Evolutionary conservation across 352 stramenopile genomes (phyloP), one percentile per base, ranked within the genome.

Genomic region (Phytophthora podocarpi): DNA sequence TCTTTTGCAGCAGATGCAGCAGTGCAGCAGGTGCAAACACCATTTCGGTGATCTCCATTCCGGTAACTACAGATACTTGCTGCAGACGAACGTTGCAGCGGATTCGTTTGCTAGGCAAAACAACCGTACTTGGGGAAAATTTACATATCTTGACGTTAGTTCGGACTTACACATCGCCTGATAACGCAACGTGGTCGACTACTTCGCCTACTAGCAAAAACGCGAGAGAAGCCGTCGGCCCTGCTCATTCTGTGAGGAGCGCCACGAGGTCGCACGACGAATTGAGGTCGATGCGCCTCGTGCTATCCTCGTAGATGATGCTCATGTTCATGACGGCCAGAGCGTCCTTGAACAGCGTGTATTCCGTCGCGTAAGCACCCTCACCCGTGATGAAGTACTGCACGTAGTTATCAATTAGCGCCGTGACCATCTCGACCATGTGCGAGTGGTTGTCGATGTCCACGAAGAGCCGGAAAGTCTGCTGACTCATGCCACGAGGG

Each of bases 301-400:
- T 53, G 24, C 60, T 66, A 30, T 87, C 78, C 35, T 53, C 75
- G 74, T 87, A 85, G 54, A 81, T 67, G 48, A 87, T 73, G 58
- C 72, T 84, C 65, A 85, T 80, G 59, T 85, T 85, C 41, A 85
- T 73, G 31, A 66, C 28, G 9, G 49, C 42, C 18, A 87, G 62
- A 18, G 78, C 78, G 34, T 67, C 64, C 40, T 74, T 68, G 32
- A 87, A 75, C 13, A 84, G 35, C 24, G 56, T 65, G 34, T 73
- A 64, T n/a, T 69, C 47, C 9, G 70, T 82, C 11, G 74, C 74
- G 47, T 78, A 70, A 11, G 40, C 37, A 54, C 67, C 67, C 53
- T 85, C 74, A 18, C 78, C 77, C 1, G 72, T 77, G 60, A 87
- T 78, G 55, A 69, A 82, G 42, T 85, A 86, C 42, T 88, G 74